Percentiles rank a stretch among this genome's conserved stretches.
These are phyloP conservation scores for Aquilaria malaccensis DNA, from an alignment of 345 rosid genomes.

Conservation along the genomic window DNA sequence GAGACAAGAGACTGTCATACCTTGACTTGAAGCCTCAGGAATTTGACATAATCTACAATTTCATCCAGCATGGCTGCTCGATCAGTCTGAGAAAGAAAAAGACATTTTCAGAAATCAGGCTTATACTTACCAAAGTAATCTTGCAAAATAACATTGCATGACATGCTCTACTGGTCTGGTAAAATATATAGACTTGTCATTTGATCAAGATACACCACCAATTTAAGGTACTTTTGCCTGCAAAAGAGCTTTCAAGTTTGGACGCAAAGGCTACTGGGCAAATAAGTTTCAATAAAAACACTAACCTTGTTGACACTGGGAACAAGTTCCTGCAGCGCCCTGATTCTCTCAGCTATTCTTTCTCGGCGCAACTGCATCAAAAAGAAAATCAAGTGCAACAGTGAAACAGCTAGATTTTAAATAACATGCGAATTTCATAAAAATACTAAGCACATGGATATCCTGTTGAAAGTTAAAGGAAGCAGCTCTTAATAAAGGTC, in stretches of 20 bases:
- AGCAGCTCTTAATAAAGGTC: no score
- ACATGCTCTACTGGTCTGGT: no score
- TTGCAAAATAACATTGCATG: no score
- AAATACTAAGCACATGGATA: background rate
- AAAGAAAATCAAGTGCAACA: constrained; percentile 8
- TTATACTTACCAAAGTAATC: no score
- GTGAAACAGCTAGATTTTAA: background rate
- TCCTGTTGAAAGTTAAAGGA: background rate
- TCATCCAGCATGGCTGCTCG: constrained; percentile 99
- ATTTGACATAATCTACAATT: constrained; percentile 98
- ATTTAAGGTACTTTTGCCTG: no score
- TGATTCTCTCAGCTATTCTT: constrained; percentile 95
- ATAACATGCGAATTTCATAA: background rate
- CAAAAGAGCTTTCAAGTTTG: no score
- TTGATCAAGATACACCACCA: background rate
- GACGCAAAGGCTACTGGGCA: background rate
- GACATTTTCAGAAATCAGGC: no score
- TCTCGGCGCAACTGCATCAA: constrained; percentile 83
- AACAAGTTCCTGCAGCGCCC: constrained; percentile 96
- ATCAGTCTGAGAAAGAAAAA: constrained; percentile 59
- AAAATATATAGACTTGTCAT: background rate
- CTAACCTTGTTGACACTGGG: constrained; percentile 95
- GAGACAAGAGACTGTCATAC: constrained; percentile 24
- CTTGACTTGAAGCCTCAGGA: constrained; percentile 98
- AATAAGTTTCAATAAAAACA: constrained; percentile 11